phyloP scores from a whole-genome alignment of 2,329 filamentous ascomycete species.

The Mycosphaerella sp. region DNA sequence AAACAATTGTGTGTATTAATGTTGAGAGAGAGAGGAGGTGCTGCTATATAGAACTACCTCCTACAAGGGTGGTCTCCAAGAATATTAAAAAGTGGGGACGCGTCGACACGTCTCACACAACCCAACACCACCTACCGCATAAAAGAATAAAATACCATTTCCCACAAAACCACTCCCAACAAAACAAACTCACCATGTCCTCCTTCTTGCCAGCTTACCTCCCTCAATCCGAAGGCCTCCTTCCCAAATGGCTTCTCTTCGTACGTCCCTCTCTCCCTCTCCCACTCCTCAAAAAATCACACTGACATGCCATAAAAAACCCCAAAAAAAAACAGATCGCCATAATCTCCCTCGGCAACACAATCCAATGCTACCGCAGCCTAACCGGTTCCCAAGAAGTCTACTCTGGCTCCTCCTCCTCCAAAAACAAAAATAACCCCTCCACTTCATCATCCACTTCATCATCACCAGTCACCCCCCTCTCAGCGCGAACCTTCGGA shows the following conservation, averaged over 20 bases:
- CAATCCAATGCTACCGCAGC: conserved; percentile 73
- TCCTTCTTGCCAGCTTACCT: conserved; percentile 35
- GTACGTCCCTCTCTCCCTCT: conserved; percentile 38
- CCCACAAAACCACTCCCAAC: neutral
- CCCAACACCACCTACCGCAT: neutral
- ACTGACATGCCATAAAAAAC: neutral
- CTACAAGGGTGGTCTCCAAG: conserved; percentile 3
- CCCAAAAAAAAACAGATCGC: conserved; percentile 55
- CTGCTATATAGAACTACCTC: neutral
- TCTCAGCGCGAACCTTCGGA: conserved; percentile 74
- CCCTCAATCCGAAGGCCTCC: conserved; percentile 44
- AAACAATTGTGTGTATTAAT: neutral
- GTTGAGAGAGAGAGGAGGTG: neutral
- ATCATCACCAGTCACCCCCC: conserved; percentile 54
- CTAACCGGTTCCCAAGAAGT: conserved; percentile 78
- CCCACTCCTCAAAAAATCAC: neutral
- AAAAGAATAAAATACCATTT: neutral
- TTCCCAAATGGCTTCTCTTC: conserved; percentile 61
- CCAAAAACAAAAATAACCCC: conserved; percentile 14
- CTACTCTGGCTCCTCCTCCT: conserved; percentile 62
- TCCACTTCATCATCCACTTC: conserved; percentile 19
- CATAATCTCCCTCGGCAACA: conserved; percentile 75
- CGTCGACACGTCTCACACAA: neutral
- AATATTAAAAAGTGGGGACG: neutral
- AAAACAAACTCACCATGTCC: conserved; percentile 8